Percentiles rank a stretch among this genome's conserved stretches.
phyloP scores from a whole-genome alignment of 192 early-diverging fungal genomes.

The Pecoramyces ruminantium region DNA sequence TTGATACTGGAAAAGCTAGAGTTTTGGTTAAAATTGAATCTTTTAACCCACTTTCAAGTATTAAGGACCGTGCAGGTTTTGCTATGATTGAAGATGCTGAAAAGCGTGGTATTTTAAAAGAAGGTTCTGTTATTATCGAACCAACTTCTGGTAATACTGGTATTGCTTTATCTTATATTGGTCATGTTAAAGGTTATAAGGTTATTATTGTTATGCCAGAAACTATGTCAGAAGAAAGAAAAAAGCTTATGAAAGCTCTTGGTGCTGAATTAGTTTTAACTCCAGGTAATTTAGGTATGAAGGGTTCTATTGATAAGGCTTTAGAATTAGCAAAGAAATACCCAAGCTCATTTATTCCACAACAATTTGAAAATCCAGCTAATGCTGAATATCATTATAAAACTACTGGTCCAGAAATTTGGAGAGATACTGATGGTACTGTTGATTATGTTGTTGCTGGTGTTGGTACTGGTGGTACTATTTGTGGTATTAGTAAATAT shows the following conservation, averaged over 20 bases:
- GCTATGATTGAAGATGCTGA: conserved; percentile 21
- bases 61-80: conserved; percentile 16
- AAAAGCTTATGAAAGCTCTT: conserved; percentile 21
- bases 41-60: conserved; percentile 15
- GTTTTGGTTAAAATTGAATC: conserved; percentile 13
- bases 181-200: conserved; percentile 19
- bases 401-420: conserved; percentile 17
- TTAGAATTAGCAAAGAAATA: conserved; percentile 13
- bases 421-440: conserved; percentile 12
- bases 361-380: conserved; percentile 17
- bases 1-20: background rate
- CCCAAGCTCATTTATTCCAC: conserved; percentile 14
- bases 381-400: conserved; percentile 19
- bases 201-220: conserved; percentile 20
- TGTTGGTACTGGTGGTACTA: conserved; percentile 32
- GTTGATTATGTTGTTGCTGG: conserved; percentile 18
- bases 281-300: conserved; percentile 18
- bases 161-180: conserved; percentile 22
- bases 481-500: conserved; percentile 77
- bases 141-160: conserved; percentile 15
- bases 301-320: conserved; percentile 19
- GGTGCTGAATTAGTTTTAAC: conserved; percentile 21
- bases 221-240: conserved; percentile 18
- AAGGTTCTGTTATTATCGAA: conserved; percentile 13
- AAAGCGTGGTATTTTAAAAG: conserved; percentile 11